phyloP scores from a whole-genome alignment of 2,329 filamentous ascomycete species.

The Paracorniculantispora psalliotae region DNA sequence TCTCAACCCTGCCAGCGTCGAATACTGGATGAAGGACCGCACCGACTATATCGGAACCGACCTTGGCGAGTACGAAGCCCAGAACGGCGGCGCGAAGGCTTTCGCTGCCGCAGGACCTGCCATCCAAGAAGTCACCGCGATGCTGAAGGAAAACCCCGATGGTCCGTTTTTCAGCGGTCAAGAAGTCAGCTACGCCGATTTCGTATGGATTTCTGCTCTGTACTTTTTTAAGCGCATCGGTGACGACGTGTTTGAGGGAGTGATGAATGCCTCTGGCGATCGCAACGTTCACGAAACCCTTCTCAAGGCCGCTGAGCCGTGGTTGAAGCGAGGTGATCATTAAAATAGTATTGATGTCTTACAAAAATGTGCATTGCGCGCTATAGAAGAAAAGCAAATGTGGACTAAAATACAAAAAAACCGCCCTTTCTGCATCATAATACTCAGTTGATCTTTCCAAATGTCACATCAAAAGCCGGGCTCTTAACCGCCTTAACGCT shows the following conservation, averaged over 20 bases:
- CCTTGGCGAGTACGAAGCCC: conserved; percentile 43
- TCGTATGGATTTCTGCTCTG: conserved; percentile 48
- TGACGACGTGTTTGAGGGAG: conserved; percentile 28
- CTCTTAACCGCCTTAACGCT: conserved; percentile 8
- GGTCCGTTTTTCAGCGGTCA: conserved; percentile 60
- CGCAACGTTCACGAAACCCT: conserved; percentile 33
- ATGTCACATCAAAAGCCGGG: conserved; percentile 8
- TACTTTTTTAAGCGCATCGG: conserved; percentile 37
- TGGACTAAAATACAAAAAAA: neutral
- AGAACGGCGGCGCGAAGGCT: conserved; percentile 43
- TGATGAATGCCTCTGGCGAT: conserved; percentile 35
- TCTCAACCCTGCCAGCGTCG: conserved; percentile 44
- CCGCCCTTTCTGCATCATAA: no score
- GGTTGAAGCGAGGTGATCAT: conserved; percentile 35
- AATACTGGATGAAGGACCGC: conserved; percentile 54
- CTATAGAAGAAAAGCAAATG: no score
- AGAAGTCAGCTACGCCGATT: conserved; percentile 51
- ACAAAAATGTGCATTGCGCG: neutral
- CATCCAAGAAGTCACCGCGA: conserved; percentile 32
- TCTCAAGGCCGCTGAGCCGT: conserved; percentile 36
- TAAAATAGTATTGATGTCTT: conserved; percentile 16
- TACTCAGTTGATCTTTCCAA: neutral
- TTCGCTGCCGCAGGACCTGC: conserved; percentile 41
- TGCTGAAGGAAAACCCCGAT: conserved; percentile 49
- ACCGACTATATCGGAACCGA: conserved; percentile 44